Percentiles rank a stretch among this genome's conserved stretches.
phyloP scores from a whole-genome alignment of 169 alveolate species.

The Plasmodium adleri region DNA sequence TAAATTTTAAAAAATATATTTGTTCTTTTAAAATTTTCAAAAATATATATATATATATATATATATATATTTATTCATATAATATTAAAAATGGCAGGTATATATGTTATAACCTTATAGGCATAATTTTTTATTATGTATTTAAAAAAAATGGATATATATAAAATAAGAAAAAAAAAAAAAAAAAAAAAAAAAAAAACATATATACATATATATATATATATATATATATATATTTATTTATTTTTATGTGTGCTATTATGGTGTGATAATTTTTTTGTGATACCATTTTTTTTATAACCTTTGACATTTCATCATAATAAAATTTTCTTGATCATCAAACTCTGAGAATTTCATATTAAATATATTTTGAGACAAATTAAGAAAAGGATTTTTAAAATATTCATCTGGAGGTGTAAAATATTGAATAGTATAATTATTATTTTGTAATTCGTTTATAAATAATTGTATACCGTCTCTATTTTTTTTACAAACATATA shows the following conservation, averaged over 20 bases:
- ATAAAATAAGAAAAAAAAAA: too few relatives aligned
- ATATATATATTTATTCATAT: too few relatives aligned
- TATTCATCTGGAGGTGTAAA: conserved; percentile 33
- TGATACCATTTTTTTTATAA: neutral
- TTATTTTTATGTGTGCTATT: neutral
- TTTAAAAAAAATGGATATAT: too few relatives aligned
- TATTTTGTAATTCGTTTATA: conserved; percentile 68
- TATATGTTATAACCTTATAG: too few relatives aligned
- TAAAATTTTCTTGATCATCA: conserved; percentile 1
- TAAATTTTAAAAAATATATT: too few relatives aligned
- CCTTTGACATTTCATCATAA: conserved; percentile 36
- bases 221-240: neutral
- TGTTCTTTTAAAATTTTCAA: too few relatives aligned
- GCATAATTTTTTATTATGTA: too few relatives aligned
- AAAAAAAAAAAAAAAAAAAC: too few relatives aligned
- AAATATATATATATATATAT: too few relatives aligned
- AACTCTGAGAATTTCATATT: conserved; percentile 52
- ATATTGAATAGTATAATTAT: conserved; percentile 18
- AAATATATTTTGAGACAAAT: conserved; percentile 18
- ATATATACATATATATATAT: neutral
- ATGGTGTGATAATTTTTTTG: neutral
- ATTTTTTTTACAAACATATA: conserved; percentile 78
- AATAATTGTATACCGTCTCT: conserved; percentile 79
- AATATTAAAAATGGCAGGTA: too few relatives aligned
- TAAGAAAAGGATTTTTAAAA: conserved; percentile 37